A percentile compares a stretch with the other conserved stretches of the same genome.
Conservation (phyloP, 225 moss, liverwort and hornwort species). For the Straminergon stramineum region DNA sequence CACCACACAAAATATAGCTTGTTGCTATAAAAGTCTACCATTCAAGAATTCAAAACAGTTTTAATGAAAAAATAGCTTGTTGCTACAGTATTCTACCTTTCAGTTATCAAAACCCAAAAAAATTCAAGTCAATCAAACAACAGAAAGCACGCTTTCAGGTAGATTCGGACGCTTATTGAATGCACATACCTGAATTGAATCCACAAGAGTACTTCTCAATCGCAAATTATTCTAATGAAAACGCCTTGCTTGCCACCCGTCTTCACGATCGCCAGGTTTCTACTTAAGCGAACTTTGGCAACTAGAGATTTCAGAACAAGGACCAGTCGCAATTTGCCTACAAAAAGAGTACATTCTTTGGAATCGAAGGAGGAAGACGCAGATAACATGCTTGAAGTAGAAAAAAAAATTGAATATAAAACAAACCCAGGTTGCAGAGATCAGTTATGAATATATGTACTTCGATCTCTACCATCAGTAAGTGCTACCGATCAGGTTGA, state of each 20-base stretch:
- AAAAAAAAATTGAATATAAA: too few relatives aligned
- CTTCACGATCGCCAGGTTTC: too few relatives aligned
- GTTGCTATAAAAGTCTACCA: neutral
- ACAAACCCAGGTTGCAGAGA: neutral
- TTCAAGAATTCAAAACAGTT: neutral
- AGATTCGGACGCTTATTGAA: too few relatives aligned
- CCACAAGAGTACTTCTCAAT: neutral
- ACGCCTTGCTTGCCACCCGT: neutral
- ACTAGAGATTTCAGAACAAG: neutral
- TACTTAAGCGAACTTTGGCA: neutral
- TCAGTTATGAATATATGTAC: too few relatives aligned
- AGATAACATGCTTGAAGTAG: neutral
- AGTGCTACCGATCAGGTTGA: neutral
- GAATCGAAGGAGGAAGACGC: neutral
- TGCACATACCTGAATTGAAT: neutral
- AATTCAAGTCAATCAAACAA: neutral
- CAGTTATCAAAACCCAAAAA: neutral
- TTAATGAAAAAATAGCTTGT: too few relatives aligned
- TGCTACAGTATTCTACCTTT: neutral
- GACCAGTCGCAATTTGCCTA: neutral
- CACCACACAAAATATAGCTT: too few relatives aligned
- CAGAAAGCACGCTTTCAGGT: neutral
- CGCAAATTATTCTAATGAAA: neutral
- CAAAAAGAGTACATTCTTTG: too few relatives aligned
- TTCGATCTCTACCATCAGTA: neutral